Percentiles rank a stretch among this genome's conserved stretches.
Conservation (phyloP, 2,329 filamentous ascomycete genomes). For the Colletotrichum paranaense region DNA sequence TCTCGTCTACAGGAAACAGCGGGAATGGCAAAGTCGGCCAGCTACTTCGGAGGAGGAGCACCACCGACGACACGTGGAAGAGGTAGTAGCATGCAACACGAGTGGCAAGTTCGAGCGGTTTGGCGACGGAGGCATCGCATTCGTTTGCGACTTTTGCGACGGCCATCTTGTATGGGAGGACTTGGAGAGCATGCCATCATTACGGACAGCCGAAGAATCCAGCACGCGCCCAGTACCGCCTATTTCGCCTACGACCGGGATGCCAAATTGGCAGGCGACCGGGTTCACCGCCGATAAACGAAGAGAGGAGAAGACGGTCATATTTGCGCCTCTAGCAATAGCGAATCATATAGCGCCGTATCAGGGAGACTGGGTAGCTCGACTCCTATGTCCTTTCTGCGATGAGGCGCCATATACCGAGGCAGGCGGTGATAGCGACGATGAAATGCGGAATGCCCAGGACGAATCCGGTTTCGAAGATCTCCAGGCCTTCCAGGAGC, state of each 20-base stretch:
- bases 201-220: conserved; percentile 41
- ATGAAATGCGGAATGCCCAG: conserved; percentile 59
- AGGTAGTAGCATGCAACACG: conserved; percentile 61
- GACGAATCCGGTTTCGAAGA: conserved; percentile 61
- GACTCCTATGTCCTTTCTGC: conserved; percentile 66
- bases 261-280: conserved; percentile 63
- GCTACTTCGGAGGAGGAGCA: conserved; percentile 48
- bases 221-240: conserved; percentile 23
- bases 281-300: conserved; percentile 50
- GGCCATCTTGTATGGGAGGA: conserved; percentile 70
- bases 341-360: conserved; percentile 66
- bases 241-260: conserved; percentile 36
- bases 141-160: conserved; percentile 72
- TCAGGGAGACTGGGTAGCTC: conserved; percentile 62
- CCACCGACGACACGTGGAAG: conserved; percentile 55
- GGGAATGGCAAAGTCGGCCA: conserved; percentile 44
- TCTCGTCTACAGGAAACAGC: conserved; percentile 63
- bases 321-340: conserved; percentile 68
- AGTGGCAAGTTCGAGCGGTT: conserved; percentile 68
- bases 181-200: conserved; percentile 62
- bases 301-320: conserved; percentile 57
- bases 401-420: conserved; percentile 59
- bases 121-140: conserved; percentile 64
- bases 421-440: conserved; percentile 60
- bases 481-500: conserved; percentile 61